Evolutionary conservation across 495 filamentous ascomycete genomes (phyloP), one percentile per base, ranked within the genome.

Genomic region (Trichoderma gamsii): DNA sequence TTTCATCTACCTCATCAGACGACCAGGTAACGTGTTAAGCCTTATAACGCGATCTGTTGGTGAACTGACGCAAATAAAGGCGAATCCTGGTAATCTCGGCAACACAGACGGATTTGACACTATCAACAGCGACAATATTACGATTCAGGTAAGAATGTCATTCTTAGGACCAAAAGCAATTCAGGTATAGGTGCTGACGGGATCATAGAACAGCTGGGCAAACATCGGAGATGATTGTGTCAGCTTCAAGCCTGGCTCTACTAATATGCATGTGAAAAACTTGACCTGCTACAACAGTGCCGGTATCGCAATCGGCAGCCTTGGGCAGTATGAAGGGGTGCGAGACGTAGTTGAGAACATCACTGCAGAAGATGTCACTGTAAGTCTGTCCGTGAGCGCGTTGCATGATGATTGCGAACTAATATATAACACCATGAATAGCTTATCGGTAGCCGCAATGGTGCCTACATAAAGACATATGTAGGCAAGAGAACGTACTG

Each of bases 41-140:
- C n/a, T n/a, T n/a, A n/a, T n/a, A n/a, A n/a, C n/a, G n/a, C n/a
- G n/a, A n/a, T n/a, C n/a, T n/a, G n/a, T n/a, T n/a, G n/a, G n/a
- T n/a, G n/a, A n/a, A n/a, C n/a, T n/a, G n/a, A n/a, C n/a, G n/a
- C 25, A 27, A 59, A 27, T 46, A 9, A 49, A 71, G 41, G 70
- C 68, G 12, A 68, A 70, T 32, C 68, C 68, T 6, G 70, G 70
- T 18, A 67, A 70, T 7, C 46, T 70, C 7, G 70, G 63, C 2
- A 71, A 71, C 35, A 71, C 70, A 9, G 70, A 71, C 35, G 64
- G 64, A 49, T 70, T 70, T 35, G 69, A 70, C 32, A 70, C 69
- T 11, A 65, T 70, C n/a, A 67, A 70, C 52, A 68, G 69, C 18
- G 63, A 70, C 29, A 46, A 70, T 41, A 63, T 70, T 29, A 68